Conservation (phyloP, 129 eudicot species). For the Silybum marianum region DNA sequence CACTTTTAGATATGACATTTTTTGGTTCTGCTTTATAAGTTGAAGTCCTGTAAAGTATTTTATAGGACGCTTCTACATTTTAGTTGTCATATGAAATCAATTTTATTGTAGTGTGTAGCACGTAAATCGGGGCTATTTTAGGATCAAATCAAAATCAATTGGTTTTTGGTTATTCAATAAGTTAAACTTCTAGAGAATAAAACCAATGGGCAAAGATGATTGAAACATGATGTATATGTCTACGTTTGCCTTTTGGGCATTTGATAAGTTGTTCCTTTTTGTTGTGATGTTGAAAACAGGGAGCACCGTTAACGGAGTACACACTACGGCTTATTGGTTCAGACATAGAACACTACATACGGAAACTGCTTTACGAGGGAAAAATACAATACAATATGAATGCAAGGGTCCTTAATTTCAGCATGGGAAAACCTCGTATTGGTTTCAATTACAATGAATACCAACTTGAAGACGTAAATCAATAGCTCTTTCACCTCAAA, state of each 20-base stretch:
- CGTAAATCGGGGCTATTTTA: not conserved
- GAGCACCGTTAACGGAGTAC: constrained; percentile 89
- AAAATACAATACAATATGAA: constrained; percentile 87
- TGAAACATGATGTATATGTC: not conserved
- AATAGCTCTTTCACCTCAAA: constrained; percentile 18
- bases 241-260: not conserved
- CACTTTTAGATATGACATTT: no score
- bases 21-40: no score
- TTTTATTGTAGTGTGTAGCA: not conserved
- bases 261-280: not conserved
- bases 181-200: not conserved
- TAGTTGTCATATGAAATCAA: no score
- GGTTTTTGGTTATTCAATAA: not conserved
- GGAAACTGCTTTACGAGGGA: constrained; percentile 80
- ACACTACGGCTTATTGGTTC: constrained; percentile 90
- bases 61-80: no score
- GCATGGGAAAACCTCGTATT: constrained; percentile 98
- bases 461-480: constrained; percentile 52
- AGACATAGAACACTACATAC: constrained; percentile 86
- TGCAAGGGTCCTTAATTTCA: constrained; percentile 83
- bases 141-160: not conserved
- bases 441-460: constrained; percentile 66
- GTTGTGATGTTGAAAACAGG: constrained; percentile 53
- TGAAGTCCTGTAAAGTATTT: no score
- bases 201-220: not conserved